Base-by-base conservation (phyloP, 1,139 yeast genomes). In the Casaregolazyma suthepensis region DNA sequence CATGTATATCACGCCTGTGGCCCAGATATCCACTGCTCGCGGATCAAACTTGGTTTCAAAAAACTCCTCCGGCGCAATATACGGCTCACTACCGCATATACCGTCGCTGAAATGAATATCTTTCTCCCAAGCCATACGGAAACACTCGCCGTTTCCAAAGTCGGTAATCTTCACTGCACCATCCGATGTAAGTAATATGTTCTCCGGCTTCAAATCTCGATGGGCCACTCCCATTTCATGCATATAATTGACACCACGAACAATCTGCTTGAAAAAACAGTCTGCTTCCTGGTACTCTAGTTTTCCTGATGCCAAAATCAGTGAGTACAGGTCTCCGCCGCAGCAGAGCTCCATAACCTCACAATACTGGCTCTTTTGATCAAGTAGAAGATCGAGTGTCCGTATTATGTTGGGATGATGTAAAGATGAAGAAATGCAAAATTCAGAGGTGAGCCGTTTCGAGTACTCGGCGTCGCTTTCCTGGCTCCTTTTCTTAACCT, bases 1-100 rank as follows among this genome's bases (percentile, higher is more conserved):
- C 96, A 91, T 88, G 70, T 91, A 91, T 47, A 91, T 88, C n/a
- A 91, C 96, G 52, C 97, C 98, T 69, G 95, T 85, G 0, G 97
- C 85, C 98, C 98, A 91, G 48, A 91, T 83, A 69, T 91, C 98
- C 9, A 90, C 94, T 18, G 91, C 81, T 51, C 97, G 73, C 3
- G 97, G 93, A 67, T 91, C 97, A 69, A 89, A 91, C 61, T 82
- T 83, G 43, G 77, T 73, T 51, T 77, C 80, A 1, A 78, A 77
- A 66, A 83, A 91, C 68, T 89, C 96, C 70, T 91, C 98, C 0
- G 98, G 98, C 0, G 97, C 96, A 65, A 91, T 91, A 67, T 91
- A 91, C 0, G 98, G 96, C 13, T 89, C 84, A 0, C 95, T 85
- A 2, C 97, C 97, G 69, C 96, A 87, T 7, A 90, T 75, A 12